These are phyloP conservation scores for Trifolium fragiferum DNA, from an alignment of 306 rosid species.

Conservation along the genomic window DNA sequence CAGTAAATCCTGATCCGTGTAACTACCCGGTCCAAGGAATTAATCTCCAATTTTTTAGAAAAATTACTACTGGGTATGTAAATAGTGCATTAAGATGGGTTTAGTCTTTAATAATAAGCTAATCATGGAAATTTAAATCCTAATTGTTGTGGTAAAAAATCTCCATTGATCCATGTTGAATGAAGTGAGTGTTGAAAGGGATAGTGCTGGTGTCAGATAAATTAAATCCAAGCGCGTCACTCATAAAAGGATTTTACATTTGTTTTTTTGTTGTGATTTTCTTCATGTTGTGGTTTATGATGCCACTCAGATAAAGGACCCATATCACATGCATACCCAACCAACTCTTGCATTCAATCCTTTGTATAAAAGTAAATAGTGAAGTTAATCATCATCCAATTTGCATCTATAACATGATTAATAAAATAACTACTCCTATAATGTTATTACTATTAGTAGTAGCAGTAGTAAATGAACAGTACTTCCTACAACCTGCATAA, in stretches of 20 bases:
- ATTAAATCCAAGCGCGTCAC: conserved; percentile 24
- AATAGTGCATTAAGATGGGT: conserved; percentile 31
- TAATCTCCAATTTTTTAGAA: not conserved
- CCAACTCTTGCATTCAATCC: conserved; percentile 29
- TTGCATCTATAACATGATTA: not conserved
- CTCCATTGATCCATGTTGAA: conserved; percentile 39
- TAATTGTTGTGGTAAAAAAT: conserved; percentile 34
- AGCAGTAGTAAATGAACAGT: too few species aligned
- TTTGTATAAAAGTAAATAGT: not conserved
- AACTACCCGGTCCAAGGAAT: not conserved
- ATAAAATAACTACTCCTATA: too few species aligned
- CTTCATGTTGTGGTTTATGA: conserved; percentile 31
- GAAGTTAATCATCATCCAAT: not conserved
- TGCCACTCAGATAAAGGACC: conserved; percentile 35
- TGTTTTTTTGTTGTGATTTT: conserved; percentile 32
- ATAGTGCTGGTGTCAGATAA: conserved; percentile 37
- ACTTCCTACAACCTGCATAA: too few species aligned
- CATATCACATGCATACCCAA: conserved; percentile 35
- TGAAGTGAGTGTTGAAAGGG: conserved; percentile 44
- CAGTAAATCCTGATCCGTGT: too few species aligned
- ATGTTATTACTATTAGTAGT: too few species aligned
- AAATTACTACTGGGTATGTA: too few species aligned
- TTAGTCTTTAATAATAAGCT: conserved; percentile 44
- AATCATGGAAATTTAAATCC: conserved; percentile 37
- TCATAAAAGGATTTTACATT: conserved; percentile 35